Percentiles rank a stretch among this genome's conserved stretches.
These are phyloP conservation scores for Chalciporus pseudorubinellus DNA, from an alignment of 768 basidiomycete species.

Conservation along the genomic window DNA sequence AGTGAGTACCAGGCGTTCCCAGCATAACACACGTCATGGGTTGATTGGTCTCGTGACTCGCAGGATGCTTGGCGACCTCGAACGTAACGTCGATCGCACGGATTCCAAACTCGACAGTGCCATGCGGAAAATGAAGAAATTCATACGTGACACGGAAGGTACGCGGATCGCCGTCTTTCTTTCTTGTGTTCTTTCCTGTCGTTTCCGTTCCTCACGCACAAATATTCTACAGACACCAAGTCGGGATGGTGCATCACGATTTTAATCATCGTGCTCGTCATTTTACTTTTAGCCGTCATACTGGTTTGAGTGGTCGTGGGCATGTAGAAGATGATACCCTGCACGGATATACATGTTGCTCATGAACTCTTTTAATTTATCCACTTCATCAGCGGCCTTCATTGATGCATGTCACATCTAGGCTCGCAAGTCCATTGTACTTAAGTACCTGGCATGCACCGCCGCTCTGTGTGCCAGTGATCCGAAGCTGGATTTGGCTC, in stretches of 20 bases:
- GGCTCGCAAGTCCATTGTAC: neutral
- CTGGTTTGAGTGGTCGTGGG: constrained; percentile 45
- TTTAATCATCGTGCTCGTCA: constrained; percentile 74
- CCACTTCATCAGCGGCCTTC: too few relatives aligned
- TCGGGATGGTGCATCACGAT: constrained; percentile 90
- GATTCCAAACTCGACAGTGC: constrained; percentile 64
- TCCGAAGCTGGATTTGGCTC: too few relatives aligned
- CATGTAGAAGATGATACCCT: constrained; percentile 12
- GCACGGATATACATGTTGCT: neutral
- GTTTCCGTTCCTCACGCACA: neutral
- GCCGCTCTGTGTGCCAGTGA: too few relatives aligned
- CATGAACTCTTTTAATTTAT: neutral
- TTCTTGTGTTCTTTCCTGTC: neutral
- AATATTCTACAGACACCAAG: constrained; percentile 58
- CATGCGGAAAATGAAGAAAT: constrained; percentile 69
- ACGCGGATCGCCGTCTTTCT: constrained; percentile 12
- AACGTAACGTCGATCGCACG: constrained; percentile 66
- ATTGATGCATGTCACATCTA: neutral
- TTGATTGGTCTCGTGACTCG: neutral
- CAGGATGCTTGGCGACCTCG: constrained; percentile 82
- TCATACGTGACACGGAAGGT: constrained; percentile 85
- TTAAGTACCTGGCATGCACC: neutral
- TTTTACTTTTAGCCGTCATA: constrained; percentile 78
- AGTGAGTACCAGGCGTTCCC: constrained; percentile 49
- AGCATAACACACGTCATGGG: neutral